Percentiles rank a stretch among this genome's conserved stretches.
Conservation (phyloP, 805 yeast genomes). For the Spathaspora hagerdaliae region DNA sequence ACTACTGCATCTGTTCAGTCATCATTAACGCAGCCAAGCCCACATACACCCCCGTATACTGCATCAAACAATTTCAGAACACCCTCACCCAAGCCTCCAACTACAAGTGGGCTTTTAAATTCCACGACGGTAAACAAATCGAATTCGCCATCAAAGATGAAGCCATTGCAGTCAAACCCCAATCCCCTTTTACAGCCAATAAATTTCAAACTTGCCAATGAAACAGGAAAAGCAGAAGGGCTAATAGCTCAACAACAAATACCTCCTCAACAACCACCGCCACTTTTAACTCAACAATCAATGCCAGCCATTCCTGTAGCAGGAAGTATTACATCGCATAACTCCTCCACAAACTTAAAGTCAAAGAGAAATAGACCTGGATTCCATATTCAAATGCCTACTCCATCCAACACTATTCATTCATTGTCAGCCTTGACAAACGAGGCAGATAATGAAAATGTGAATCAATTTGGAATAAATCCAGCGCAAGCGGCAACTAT, state of each 20-base stretch:
- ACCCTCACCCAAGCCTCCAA: conserved; percentile 34
- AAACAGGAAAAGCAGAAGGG: not conserved
- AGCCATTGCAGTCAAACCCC: conserved; percentile 42
- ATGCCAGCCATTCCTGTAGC: conserved; percentile 7
- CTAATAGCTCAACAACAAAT: conserved; percentile 3
- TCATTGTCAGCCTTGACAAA: conserved; percentile 36
- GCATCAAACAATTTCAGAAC: conserved; percentile 27
- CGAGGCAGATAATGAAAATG: conserved; percentile 34
- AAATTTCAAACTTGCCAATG: conserved; percentile 34
- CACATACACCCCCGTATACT: conserved; percentile 40
- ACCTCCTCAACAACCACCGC: conserved; percentile 7
- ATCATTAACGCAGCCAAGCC: conserved; percentile 21
- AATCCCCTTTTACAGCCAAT: conserved; percentile 55
- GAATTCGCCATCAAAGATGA: conserved; percentile 44
- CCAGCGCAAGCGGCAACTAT: conserved; percentile 45
- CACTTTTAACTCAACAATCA: conserved; percentile 5
- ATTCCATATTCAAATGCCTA: conserved; percentile 70
- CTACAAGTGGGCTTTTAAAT: conserved; percentile 14
- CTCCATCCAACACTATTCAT: conserved; percentile 46
- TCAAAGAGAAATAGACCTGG: conserved; percentile 21
- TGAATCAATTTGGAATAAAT: conserved; percentile 68
- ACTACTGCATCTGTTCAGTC: conserved; percentile 19
- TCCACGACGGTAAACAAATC: conserved; percentile 13
- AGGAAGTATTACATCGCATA: not conserved
- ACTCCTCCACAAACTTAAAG: conserved; percentile 10